Conservation (phyloP, 495 filamentous ascomycete species). For the Patellaria atrata region DNA sequence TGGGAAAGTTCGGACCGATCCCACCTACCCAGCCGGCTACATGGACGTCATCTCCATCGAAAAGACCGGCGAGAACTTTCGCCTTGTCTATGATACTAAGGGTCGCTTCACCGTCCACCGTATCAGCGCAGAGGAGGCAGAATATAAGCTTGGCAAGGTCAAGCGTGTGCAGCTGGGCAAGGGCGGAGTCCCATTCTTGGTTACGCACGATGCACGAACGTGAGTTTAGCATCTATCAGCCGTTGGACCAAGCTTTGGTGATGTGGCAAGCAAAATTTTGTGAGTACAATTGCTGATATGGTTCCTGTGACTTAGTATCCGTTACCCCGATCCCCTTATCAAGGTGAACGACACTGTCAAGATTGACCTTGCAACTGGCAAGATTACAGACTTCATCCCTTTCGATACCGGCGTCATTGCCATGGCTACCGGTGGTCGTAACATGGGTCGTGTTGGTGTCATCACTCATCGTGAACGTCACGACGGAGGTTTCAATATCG, state of each 20-base stretch:
- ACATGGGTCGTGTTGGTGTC: conserved; percentile 99
- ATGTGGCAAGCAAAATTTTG: conserved; percentile 16
- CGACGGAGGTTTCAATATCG: conserved; percentile 98
- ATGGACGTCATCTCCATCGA: conserved; percentile 99
- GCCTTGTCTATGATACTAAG: conserved; percentile 99
- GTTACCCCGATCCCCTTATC: conserved; percentile 93
- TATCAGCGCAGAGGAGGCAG: conserved; percentile 92
- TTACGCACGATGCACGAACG: conserved; percentile 99
- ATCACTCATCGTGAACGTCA: conserved; percentile 99
- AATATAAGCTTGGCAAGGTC: conserved; percentile 99
- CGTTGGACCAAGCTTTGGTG: conserved; percentile 98
- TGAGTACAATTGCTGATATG: too few relatives aligned
- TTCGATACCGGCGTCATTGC: conserved; percentile 96
- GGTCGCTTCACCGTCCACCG: conserved; percentile 99
- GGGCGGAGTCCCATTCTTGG: conserved; percentile 99
- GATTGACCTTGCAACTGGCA: conserved; percentile 91
- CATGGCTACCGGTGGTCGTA: conserved; percentile 97
- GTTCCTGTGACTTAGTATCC: too few relatives aligned
- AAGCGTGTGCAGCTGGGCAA: conserved; percentile 97
- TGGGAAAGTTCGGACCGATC: conserved; percentile 97
- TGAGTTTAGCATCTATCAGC: conserved; percentile 94
- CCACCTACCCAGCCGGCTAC: conserved; percentile 93
- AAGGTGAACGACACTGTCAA: conserved; percentile 99
- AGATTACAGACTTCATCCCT: conserved; percentile 88
- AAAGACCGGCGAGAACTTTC: conserved; percentile 99